Evolutionary conservation across 2,329 filamentous ascomycete genomes (phyloP), one percentile per base, ranked within the genome.

Genomic region (Aspergillus versicolor): DNA sequence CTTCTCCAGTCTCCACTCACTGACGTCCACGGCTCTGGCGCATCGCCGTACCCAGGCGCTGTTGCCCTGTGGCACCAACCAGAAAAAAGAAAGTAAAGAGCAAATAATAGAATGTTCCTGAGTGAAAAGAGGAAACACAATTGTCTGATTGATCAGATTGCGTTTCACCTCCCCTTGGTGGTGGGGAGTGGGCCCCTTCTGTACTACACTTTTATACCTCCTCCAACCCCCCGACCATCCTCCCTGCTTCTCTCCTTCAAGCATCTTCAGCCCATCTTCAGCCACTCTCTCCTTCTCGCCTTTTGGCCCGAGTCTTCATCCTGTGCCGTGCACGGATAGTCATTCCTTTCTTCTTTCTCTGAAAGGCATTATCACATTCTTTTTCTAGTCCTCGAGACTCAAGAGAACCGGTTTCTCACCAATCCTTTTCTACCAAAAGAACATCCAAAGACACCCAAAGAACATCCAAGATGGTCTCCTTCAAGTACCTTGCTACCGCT

Each of bases 391-490:
- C 60, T 45, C 53, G 57, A 59, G 62, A 32, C 32, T 44, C 56
- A 37, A 22, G 63, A 68, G 63, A 68, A 65, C 61, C 57, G 59
- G 62, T 57, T 51, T 67, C 45, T 50, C 45, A 24, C 27, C n/a
- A 27, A 5, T n/a, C 12, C 13, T 37, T 15, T n/a, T n/a, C 34
- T 37, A 15, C 34, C 37, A 40, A 49, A 30, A 46, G 21, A 21
- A 21, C 21, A 21, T 21, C 21, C 21, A 21, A 21, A 21, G 21
- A 38, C 46, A 34, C n/a, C 43, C 40, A 37, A 56, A 48, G 43
- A 51, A 27, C 24, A 45, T 41, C 43, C 62, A 72, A 65, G 63
- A 77, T 77, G 75, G 72, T 73, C 59, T 73, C 70, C 56, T 71
- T 74, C 66, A 73, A 68, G 49, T 56, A 74, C 49, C 56, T 74